Evolutionary conservation across 2,329 filamentous ascomycete genomes (phyloP), one percentile per base, ranked within the genome.

Genomic region (Venturia oleaginea): DNA sequence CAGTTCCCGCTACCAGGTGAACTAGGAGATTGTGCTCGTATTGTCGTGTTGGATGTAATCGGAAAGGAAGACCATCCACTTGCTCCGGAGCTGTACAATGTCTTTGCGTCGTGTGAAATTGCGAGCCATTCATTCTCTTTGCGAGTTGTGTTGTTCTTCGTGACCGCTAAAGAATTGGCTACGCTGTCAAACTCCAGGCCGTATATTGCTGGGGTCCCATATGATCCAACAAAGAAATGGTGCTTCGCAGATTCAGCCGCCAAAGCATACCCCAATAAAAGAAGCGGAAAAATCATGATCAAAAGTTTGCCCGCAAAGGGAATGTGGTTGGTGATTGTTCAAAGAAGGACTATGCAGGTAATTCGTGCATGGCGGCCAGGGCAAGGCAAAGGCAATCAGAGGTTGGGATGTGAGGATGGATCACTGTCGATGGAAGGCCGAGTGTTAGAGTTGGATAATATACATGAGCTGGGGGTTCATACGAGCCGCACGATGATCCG

Each of bases 211-310:
- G 61, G 48, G 27, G 43, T 57, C 27, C 61, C 61, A 27, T 63
- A 63, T 7, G 61, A 30, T 22, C 61, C 63, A 43, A 64, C 63
- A 61, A 64, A 64, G 40, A 61, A 40, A 61, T 60, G 61, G 34
- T 63, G 61, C 22, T 54, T 54, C 8, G 63, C 30, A 43, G 57
- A 38, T 19, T 61, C 22, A 46, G 42, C 30, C 15, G 40, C 38
- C 8, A 34, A 62, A 22, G 30, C 27, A 11, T 34, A 27, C 42
- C 19, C 24, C 40, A 32, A 37, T 7, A 34, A 62, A n/a, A 62
- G 38, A 34, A 34, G 7, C 1, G 27, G 24, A n/a, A 57, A n/a
- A n/a, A 27, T 24, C 59, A 27, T 61, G 30, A 34, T 34, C 8
- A 34, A 34, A 34, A 22, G 27, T 4, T 2, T 19, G 17, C 8